A percentile compares a stretch with the other conserved stretches of the same genome.
These are phyloP conservation scores for Aurantiochytrium sp. DNA, from an alignment of 108 stramenopile genomes.

Conservation along the genomic window DNA sequence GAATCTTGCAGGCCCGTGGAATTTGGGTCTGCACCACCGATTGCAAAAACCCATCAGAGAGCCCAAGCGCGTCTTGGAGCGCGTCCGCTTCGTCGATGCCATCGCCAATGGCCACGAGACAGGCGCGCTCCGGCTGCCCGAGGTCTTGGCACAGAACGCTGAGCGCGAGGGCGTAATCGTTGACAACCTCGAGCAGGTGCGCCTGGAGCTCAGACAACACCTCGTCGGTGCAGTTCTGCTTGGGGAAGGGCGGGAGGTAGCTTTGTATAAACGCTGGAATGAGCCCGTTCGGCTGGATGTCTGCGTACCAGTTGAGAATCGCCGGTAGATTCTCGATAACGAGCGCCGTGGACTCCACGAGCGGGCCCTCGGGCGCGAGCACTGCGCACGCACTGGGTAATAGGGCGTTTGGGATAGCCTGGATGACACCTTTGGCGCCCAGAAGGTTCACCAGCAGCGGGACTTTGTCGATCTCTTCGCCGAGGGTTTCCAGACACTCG, in stretches of 20 bases:
- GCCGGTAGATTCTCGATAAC: not conserved
- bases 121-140: not conserved
- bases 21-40: not conserved
- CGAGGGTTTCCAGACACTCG: not conserved
- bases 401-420: not conserved
- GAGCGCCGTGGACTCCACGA: not conserved
- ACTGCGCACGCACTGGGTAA: not conserved
- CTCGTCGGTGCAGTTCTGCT: not conserved
- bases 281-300: not conserved
- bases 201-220: not conserved
- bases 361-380: not conserved
- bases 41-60: not conserved
- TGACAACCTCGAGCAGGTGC: not conserved
- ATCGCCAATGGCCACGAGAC: conserved; percentile 17
- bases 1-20: not conserved
- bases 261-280: not conserved
- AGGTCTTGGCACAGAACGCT: not conserved
- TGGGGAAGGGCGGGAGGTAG: not conserved
- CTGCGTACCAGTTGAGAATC: not conserved
- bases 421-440: not conserved
- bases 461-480: not conserved
- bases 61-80: not conserved
- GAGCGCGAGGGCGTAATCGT: not conserved
- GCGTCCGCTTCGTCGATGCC: not conserved
- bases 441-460: not conserved